Base-by-base conservation (phyloP, 352 stramenopile species). In the Aphanomyces invadans region DNA sequence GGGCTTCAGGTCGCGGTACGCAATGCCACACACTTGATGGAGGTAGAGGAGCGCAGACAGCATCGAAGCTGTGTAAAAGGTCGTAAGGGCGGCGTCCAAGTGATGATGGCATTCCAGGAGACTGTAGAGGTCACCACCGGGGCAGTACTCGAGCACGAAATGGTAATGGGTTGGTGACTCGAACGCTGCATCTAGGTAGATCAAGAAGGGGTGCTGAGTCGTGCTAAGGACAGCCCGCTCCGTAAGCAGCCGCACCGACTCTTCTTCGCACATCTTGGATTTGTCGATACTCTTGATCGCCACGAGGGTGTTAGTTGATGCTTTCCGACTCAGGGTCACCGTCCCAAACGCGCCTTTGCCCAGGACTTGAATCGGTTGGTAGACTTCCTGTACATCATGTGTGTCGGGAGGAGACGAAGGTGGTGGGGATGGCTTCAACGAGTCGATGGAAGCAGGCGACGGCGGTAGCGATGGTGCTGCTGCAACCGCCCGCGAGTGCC, bases 31-130 rank as follows among this genome's bases (percentile, higher is more conserved):
- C 17, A 71, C 76, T 25, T 85, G 71, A 68, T 95, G 86, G 45
- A 95, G 53, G 55, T 91, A 90, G 45, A 95, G 86, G 45, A 99
- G 88, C 23, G 97, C 96, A 0, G 98, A 73, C 36, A 90, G 87
- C 60, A 99, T 98, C 68, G 98, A 97, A 15, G 97, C 95, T 0
- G 95, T 88, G 75, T 99, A 99, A 76, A 99, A 99, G 51, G 88
- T 75, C 1, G 97, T 91, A 51, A 95, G 76, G 7, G 75, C 53
- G 77, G 98, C 95, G 0, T 85, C 77, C 61, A 99, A 96, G 56
- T 97, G 97, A 62, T 92, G 87, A 57, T 97, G 93, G 3, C 89
- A 69, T 69, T 92, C 86, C 23, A 97, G 74, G 73, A 98, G 71
- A 73, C 96, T 97, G 74, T 97, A 98, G n/a, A 89, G 38, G 53